Conservation (phyloP, 1,284 basidiomycete species). For the Heterobasidion occidentale region DNA sequence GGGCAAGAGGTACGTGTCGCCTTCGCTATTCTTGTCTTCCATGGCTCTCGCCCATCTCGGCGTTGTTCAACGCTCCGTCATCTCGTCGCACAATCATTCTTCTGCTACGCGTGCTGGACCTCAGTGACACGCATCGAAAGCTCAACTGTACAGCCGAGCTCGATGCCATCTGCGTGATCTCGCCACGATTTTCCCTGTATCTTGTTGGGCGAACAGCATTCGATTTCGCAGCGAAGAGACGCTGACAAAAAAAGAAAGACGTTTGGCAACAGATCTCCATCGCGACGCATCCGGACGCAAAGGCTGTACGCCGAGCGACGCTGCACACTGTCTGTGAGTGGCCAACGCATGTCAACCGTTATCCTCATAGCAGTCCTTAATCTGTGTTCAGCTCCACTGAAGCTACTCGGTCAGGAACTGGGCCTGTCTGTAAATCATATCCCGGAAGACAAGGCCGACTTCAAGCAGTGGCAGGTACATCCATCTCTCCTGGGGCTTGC, state of each 20-base stretch:
- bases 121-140: too few species aligned
- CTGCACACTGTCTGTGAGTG: conserved; percentile 42
- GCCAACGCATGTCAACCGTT: not conserved
- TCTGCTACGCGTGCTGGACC: too few species aligned
- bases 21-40: not conserved
- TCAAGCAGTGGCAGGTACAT: conserved; percentile 52
- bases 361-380: conserved; percentile 16
- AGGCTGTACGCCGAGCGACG: conserved; percentile 42
- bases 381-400: conserved; percentile 40
- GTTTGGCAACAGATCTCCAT: conserved; percentile 52
- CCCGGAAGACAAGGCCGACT: conserved; percentile 44
- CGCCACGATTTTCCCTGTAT: not conserved
- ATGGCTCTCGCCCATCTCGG: not conserved
- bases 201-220: not conserved
- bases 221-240: conserved; percentile 7
- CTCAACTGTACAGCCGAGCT: too few species aligned
- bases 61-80: not conserved
- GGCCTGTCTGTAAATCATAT: conserved; percentile 48
- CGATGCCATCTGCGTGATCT: not conserved
- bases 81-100: not conserved
- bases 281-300: conserved; percentile 55
- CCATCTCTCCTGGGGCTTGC: not conserved
- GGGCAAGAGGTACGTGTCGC: conserved; percentile 34
- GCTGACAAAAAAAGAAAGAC: conserved; percentile 30
- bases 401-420: conserved; percentile 38